A percentile compares a stretch with the other conserved stretches of the same genome.
Evolutionary conservation across 108 stramenopile species (phyloP).

Genomic region (Skeletonema tropicum): DNA sequence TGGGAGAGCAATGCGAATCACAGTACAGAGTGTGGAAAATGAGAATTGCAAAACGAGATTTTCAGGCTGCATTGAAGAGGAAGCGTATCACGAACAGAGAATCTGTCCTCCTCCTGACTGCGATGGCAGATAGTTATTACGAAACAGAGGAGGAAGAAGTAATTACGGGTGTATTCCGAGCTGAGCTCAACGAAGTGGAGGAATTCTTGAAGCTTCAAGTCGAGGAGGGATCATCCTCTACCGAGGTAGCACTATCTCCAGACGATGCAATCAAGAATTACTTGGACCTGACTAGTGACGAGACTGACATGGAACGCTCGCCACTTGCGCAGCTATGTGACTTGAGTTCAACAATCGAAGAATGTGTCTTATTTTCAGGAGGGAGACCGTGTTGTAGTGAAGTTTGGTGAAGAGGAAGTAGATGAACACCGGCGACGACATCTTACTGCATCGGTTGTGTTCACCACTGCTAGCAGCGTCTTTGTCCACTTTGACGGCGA

Average conservation of each 20-base stretch:
- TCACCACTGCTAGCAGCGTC: neutral
- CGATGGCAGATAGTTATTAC: slow-evolving; percentile 1
- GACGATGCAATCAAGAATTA: slow-evolving; percentile 3
- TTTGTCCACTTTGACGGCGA: slow-evolving; percentile 5
- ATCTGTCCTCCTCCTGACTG: slow-evolving; percentile 3
- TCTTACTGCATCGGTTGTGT: slow-evolving; percentile 3
- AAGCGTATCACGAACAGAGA: slow-evolving; percentile 3
- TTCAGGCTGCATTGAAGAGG: slow-evolving; percentile 6
- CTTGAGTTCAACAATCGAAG: neutral
- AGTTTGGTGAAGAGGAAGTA: neutral
- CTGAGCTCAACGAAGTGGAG: neutral
- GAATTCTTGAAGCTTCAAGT: slow-evolving; percentile 6
- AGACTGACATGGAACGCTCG: neutral
- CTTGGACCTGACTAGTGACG: slow-evolving; percentile 3
- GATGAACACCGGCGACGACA: too few species aligned
- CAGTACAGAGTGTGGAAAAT: slow-evolving; percentile 5
- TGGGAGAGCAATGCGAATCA: neutral
- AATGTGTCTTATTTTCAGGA: slow-evolving; percentile 2
- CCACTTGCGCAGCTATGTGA: neutral
- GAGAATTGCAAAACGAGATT: neutral
- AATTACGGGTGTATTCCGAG: neutral
- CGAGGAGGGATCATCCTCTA: neutral
- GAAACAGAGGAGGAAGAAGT: slow-evolving; percentile 10
- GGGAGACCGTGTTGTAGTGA: slow-evolving; percentile 4
- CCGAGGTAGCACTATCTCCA: neutral